A percentile compares a stretch with the other conserved stretches of the same genome.
Evolutionary conservation across 805 yeast species (phyloP).

Genomic region (Ogataea glucozyma): DNA sequence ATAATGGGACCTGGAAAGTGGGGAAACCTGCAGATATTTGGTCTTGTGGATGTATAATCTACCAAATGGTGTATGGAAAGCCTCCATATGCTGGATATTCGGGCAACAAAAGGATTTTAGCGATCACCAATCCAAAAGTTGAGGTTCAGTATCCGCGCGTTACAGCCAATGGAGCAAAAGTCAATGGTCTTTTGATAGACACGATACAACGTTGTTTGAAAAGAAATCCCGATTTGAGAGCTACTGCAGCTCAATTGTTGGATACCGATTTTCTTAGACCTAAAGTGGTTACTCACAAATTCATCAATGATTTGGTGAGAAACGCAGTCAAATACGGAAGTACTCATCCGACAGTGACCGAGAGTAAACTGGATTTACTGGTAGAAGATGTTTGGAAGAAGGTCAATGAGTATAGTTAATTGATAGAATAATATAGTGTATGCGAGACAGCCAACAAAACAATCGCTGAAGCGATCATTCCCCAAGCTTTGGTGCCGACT

Average conservation of each 20-base stretch:
- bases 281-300: slow-evolving; percentile 63
- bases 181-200: slow-evolving; percentile 51
- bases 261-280: slow-evolving; percentile 71
- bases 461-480: neutral
- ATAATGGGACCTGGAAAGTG: slow-evolving; percentile 60
- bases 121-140: slow-evolving; percentile 83
- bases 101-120: slow-evolving; percentile 75
- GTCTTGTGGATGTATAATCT: slow-evolving; percentile 96
- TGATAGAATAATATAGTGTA: neutral
- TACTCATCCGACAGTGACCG: slow-evolving; percentile 34
- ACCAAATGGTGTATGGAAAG: slow-evolving; percentile 91
- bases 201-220: slow-evolving; percentile 70
- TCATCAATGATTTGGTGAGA: slow-evolving; percentile 68
- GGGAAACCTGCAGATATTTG: slow-evolving; percentile 96
- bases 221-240: slow-evolving; percentile 68
- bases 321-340: slow-evolving; percentile 78
- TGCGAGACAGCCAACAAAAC: neutral
- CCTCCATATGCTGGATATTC: slow-evolving; percentile 85
- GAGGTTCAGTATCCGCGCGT: slow-evolving; percentile 63
- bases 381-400: slow-evolving; percentile 62
- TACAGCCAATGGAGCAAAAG: slow-evolving; percentile 22
- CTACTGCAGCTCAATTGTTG: slow-evolving; percentile 63
- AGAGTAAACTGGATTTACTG: slow-evolving; percentile 44
- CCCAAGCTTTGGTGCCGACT: too few relatives aligned
- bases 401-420: slow-evolving; percentile 40